Percentiles rank a stretch among this genome's conserved stretches.
phyloP scores from a whole-genome alignment of 2,329 filamentous ascomycete species.

The Cytospora chrysosperma region DNA sequence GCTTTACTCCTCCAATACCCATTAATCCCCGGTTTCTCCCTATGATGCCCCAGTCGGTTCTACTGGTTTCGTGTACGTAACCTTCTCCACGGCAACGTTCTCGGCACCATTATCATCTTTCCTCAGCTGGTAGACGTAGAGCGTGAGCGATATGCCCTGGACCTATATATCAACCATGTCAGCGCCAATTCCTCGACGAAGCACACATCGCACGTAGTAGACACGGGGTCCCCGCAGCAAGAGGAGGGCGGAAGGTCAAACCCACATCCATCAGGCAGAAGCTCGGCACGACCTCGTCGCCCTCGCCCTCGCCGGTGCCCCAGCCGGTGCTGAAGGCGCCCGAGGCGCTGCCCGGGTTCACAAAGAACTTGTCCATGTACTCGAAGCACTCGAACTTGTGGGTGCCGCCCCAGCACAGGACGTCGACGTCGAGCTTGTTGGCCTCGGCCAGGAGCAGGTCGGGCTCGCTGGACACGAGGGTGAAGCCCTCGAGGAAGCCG shows the following conservation, averaged over 20 bases:
- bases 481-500: conserved; percentile 68
- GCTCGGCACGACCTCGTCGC: conserved; percentile 79
- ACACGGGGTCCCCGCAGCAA: not conserved
- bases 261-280: conserved; percentile 98
- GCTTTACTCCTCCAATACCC: not conserved
- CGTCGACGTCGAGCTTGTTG: conserved; percentile 67
- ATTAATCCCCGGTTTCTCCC: conserved; percentile 10
- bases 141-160: conserved; percentile 90
- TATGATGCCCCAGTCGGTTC: conserved; percentile 54
- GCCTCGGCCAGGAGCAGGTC: conserved; percentile 67
- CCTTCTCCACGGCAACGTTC: conserved; percentile 81
- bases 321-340: conserved; percentile 61
- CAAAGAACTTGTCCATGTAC: conserved; percentile 74
- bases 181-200: not conserved
- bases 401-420: conserved; percentile 67
- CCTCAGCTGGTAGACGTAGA: conserved; percentile 89
- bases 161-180: conserved; percentile 57
- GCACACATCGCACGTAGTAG: not conserved
- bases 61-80: conserved; percentile 78
- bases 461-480: conserved; percentile 64
- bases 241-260: conserved; percentile 32
- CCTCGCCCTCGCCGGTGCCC: conserved; percentile 56
- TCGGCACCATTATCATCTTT: conserved; percentile 75
- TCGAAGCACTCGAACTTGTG: conserved; percentile 70
- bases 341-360: conserved; percentile 67